Evolutionary conservation across 1,284 basidiomycete genomes (phyloP).

Genomic region (Boletus semigastroideus): DNA sequence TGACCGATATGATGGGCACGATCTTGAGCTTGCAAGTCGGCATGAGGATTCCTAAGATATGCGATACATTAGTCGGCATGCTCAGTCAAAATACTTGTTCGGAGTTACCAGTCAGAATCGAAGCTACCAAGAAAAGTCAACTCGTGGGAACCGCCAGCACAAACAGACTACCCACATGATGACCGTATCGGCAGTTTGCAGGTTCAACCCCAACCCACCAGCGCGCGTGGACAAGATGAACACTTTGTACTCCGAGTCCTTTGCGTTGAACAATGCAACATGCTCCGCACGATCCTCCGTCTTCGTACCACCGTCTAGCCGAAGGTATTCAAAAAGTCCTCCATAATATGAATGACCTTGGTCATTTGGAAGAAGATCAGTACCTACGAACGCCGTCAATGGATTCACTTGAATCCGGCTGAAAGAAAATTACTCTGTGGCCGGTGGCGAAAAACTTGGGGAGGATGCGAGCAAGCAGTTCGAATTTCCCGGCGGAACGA

Average conservation of each 20-base stretch:
- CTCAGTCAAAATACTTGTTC: neutral
- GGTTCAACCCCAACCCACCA: slow-evolving; percentile 95
- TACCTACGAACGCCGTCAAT: slow-evolving; percentile 50
- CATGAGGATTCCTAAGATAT: slow-evolving; percentile 83
- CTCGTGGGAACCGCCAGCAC: neutral
- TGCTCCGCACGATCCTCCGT: slow-evolving; percentile 95
- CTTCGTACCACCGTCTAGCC: slow-evolving; percentile 97
- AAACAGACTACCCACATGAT: slow-evolving; percentile 80
- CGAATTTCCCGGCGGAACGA: slow-evolving; percentile 92
- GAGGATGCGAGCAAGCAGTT: slow-evolving; percentile 89
- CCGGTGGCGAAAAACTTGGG: slow-evolving; percentile 94
- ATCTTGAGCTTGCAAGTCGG: slow-evolving; percentile 98
- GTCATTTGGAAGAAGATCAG: slow-evolving; percentile 99
- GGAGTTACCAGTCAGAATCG: slow-evolving; percentile 78
- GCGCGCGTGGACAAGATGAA: slow-evolving; percentile 97
- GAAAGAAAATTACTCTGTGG: slow-evolving; percentile 68
- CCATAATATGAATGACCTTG: slow-evolving; percentile 99
- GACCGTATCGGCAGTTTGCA: slow-evolving; percentile 98
- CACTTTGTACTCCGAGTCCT: slow-evolving; percentile 86
- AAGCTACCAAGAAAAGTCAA: slow-evolving; percentile 51
- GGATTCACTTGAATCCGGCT: neutral
- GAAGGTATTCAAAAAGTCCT: slow-evolving; percentile 96
- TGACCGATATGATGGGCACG: slow-evolving; percentile 99
- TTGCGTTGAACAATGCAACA: slow-evolving; percentile 90
- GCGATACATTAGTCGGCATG: neutral